Evolutionary conservation across 1,139 yeast species (phyloP), one percentile per base, ranked within the genome.

Genomic region (Yamadazyma sp.): DNA sequence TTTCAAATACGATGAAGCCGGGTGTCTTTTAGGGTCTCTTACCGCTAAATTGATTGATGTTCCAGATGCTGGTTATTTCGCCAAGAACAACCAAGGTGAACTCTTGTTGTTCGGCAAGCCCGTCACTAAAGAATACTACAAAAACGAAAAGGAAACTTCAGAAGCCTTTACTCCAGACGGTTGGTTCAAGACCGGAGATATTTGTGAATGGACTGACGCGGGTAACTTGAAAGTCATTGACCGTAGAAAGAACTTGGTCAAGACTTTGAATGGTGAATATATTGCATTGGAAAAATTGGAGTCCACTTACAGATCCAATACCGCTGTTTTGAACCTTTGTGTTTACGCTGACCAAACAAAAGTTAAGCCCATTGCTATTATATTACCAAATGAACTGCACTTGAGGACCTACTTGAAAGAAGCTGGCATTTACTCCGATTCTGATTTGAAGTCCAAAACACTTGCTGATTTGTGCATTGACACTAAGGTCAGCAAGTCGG

Each of bases 181-280:
- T 23, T 94, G 98, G 97, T 94, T 94, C 73, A 78, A 73, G 60
- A 92, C 98, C 33, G 99, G 99, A 63, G 99, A 94, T 65, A 88
- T 94, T 62, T 97, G 92, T 58, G 92, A 88, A 69, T 89, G 96
- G 95, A 77, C 92, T 33, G 49, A 80, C 17, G 75, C 73, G 49
- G 98, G 98, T 52, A 81, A 81, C 44, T 71, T 94, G 57, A 80
- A 75, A 58, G 75, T 94, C 49, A 86, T 94, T 62, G 99, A 94
- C 69, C 87, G 99, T 64, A 87, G 82, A 73, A 94, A 94, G 82
- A 94, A 94, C 63, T 75, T 94, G 64, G 95, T 94, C 54, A 94
- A 94, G 77, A 94, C 98, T 16, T 73, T 80, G 58, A 91, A 92
- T 59, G 99, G 99, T 66, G 98, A 94, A 69, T 94, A 94, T 66